Conservation (phyloP, 2,329 filamentous ascomycete genomes). For the Fusarium sp. region DNA sequence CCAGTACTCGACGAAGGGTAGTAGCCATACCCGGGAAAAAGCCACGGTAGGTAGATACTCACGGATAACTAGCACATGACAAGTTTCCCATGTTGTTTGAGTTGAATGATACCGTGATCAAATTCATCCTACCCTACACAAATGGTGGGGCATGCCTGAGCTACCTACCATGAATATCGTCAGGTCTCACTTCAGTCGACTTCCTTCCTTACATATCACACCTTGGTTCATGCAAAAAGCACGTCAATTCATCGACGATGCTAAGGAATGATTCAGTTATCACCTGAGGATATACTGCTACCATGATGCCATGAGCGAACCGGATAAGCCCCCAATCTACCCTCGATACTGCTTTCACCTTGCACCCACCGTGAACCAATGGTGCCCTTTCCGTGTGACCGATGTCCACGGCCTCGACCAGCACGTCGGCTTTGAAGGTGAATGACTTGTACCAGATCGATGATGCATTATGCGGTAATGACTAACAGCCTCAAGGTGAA, state of each 20-base stretch:
- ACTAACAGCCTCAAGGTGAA: conserved; percentile 55
- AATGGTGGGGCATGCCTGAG: conserved; percentile 12
- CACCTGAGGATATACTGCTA: conserved; percentile 18
- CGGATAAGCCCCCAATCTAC: conserved; percentile 59
- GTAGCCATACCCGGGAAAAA: neutral
- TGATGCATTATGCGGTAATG: neutral
- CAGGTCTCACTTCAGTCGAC: conserved; percentile 17
- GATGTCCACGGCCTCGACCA: conserved; percentile 64
- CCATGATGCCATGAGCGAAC: conserved; percentile 65
- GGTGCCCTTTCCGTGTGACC: conserved; percentile 66
- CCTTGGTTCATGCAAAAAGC: neutral
- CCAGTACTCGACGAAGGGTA: neutral
- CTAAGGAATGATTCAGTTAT: conserved; percentile 16
- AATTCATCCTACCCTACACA: conserved; percentile 3
- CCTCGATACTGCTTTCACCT: conserved; percentile 73
- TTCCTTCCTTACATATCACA: conserved; percentile 4
- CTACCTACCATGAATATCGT: conserved; percentile 20
- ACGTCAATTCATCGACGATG: conserved; percentile 9
- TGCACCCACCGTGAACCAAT: conserved; percentile 70
- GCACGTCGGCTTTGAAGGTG: conserved; percentile 67
- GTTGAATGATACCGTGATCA: neutral
- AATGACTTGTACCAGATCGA: neutral
- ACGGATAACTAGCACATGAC: neutral
- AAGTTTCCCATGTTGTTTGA: neutral
- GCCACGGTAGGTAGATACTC: neutral